A percentile compares a stretch with the other conserved stretches of the same genome.
Evolutionary conservation across 106 monocot genomes (phyloP).

Genomic region (Dendrobium huoshanense): DNA sequence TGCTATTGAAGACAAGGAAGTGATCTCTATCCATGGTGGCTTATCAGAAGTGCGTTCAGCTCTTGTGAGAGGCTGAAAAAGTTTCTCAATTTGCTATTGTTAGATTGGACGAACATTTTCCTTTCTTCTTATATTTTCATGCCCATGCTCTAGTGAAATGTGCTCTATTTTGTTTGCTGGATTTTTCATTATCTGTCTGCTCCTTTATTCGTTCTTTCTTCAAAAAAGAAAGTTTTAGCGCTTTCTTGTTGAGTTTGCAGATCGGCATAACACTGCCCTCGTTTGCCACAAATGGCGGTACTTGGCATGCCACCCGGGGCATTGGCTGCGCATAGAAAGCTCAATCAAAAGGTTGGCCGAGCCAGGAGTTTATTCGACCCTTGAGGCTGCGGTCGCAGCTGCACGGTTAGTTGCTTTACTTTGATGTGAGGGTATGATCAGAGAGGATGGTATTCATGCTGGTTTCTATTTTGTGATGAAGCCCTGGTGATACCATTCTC

Average conservation of each 20-base stretch:
- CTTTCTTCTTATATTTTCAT: too few relatives aligned
- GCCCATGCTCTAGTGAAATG: too few relatives aligned
- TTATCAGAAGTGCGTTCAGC: too few relatives aligned
- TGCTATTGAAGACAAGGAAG: too few relatives aligned
- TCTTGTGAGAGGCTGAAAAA: too few relatives aligned
- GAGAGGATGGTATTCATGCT: slow-evolving; percentile 10
- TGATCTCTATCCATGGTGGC: too few relatives aligned
- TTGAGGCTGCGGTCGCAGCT: slow-evolving; percentile 75
- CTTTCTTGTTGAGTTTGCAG: slow-evolving; percentile 58
- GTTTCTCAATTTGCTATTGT: too few relatives aligned
- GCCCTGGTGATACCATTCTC: slow-evolving; percentile 96
- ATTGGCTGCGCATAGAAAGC: slow-evolving; percentile 87
- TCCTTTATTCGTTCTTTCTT: neutral
- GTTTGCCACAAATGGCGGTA: slow-evolving; percentile 97
- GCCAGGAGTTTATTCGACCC: slow-evolving; percentile 66
- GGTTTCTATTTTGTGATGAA: slow-evolving; percentile 28
- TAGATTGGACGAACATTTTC: too few relatives aligned
- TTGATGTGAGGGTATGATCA: neutral
- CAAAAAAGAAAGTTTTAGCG: slow-evolving; percentile 32
- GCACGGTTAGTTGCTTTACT: slow-evolving; percentile 56
- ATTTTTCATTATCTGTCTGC: neutral
- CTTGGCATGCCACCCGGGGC: slow-evolving; percentile 84
- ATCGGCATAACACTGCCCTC: slow-evolving; percentile 93
- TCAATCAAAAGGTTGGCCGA: slow-evolving; percentile 40
- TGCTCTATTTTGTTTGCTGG: neutral